phyloP scores from a whole-genome alignment of 805 yeast genomes.

The Wickerhamiella azyma region DNA sequence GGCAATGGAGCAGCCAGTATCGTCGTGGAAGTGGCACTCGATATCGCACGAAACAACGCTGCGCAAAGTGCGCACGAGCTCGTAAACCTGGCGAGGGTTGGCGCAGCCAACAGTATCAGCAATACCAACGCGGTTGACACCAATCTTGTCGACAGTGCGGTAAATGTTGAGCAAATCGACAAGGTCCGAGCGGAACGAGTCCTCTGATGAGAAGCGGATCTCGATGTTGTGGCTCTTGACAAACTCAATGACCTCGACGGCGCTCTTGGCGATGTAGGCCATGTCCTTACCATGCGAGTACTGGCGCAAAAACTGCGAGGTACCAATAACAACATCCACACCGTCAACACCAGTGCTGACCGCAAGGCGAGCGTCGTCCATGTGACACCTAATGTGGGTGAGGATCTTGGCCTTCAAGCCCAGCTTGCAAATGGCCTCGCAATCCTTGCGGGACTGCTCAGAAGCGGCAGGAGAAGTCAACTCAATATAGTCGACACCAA shows the following conservation, averaged over 20 bases:
- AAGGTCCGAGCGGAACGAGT: conserved; percentile 91
- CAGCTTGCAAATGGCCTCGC: conserved; percentile 96
- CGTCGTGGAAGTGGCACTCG: conserved; percentile 98
- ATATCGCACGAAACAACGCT: conserved; percentile 92
- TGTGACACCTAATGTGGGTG: conserved; percentile 95
- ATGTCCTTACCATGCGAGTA: conserved; percentile 97
- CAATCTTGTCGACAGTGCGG: conserved; percentile 92
- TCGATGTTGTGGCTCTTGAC: conserved; percentile 95
- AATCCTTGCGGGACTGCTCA: conserved; percentile 82
- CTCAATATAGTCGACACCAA: conserved; percentile 97
- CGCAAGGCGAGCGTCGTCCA: conserved; percentile 97
- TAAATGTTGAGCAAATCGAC: conserved; percentile 91
- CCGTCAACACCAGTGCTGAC: conserved; percentile 99
- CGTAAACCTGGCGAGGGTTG: conserved; percentile 97
- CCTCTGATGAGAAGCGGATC: conserved; percentile 93
- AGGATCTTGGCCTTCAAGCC: conserved; percentile 91
- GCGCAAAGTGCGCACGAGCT: conserved; percentile 82
- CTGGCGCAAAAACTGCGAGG: conserved; percentile 87
- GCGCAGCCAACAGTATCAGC: conserved; percentile 99
- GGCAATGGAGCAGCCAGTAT: conserved; percentile 98
- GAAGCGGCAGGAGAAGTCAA: conserved; percentile 96
- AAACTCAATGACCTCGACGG: conserved; percentile 91
- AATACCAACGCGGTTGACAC: conserved; percentile 97
- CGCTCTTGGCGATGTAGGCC: conserved; percentile 92
- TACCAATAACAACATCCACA: conserved; percentile 96